Evolutionary conservation across 148 eudicot species (phyloP).

Genomic region (Polygonum aviculare): DNA sequence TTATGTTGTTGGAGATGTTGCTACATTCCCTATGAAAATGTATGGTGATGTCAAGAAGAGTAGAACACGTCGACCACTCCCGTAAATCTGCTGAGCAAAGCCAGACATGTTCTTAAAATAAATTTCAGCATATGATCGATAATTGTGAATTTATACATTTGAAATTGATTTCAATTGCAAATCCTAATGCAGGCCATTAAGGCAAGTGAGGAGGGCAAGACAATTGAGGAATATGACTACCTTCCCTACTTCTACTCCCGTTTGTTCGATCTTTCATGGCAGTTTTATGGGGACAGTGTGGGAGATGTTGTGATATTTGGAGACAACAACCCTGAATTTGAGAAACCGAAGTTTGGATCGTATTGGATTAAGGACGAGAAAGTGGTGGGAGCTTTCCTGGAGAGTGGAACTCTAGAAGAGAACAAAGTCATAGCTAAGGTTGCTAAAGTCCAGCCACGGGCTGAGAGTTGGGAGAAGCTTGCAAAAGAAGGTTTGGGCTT

Average conservation of each 20-base stretch:
- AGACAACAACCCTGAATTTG: conserved; percentile 34
- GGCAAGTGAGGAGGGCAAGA: conserved; percentile 38
- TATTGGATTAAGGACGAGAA: conserved; percentile 60
- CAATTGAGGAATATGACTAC: conserved; percentile 54
- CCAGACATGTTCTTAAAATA: background rate
- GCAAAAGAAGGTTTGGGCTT: conserved; percentile 49
- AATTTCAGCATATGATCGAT: background rate
- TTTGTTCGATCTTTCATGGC: conserved; percentile 57
- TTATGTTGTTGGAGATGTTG: conserved; percentile 97
- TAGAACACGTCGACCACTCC: conserved; percentile 94
- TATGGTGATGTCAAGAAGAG: conserved; percentile 75
- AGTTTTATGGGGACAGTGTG: conserved; percentile 65
- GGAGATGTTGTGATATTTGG: conserved; percentile 60
- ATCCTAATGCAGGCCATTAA: conserved; percentile 41
- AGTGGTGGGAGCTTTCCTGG: conserved; percentile 52
- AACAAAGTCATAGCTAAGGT: conserved; percentile 63
- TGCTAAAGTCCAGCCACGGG: conserved; percentile 49
- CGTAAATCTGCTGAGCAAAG: conserved; percentile 96
- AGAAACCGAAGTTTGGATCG: conserved; percentile 49
- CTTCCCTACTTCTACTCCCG: conserved; percentile 76
- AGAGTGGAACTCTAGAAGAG: conserved; percentile 59
- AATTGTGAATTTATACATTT: background rate
- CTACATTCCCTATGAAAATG: conserved; percentile 88
- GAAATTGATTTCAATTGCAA: background rate
- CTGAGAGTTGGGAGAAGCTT: conserved; percentile 34